Percentiles rank a stretch among this genome's conserved stretches.
phyloP scores from a whole-genome alignment of 2,329 filamentous ascomycete species.

The Leptosphaerulina australis region DNA sequence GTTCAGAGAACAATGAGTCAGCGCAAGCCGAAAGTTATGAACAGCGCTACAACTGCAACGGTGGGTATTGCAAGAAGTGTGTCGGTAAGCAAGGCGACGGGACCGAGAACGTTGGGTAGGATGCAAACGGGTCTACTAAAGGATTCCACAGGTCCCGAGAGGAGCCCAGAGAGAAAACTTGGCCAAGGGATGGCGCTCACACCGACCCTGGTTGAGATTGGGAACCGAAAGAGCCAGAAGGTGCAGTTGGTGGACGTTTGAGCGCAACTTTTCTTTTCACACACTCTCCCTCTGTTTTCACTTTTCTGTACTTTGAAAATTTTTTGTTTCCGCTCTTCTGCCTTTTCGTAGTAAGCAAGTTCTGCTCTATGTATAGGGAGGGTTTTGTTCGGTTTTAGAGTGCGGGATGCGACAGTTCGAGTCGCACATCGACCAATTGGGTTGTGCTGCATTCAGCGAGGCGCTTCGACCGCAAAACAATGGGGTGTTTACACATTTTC shows the following conservation, averaged over 20 bases:
- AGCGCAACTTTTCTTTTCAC: not conserved
- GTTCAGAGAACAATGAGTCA: constrained; percentile 21
- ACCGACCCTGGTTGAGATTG: constrained; percentile 46
- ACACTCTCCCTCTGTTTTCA: not conserved
- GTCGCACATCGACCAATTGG: too few species aligned
- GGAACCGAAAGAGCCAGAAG: constrained; percentile 44
- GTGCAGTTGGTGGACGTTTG: constrained; percentile 46
- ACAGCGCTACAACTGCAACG: constrained; percentile 26
- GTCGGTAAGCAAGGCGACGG: constrained; percentile 40
- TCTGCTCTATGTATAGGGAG: constrained; percentile 7
- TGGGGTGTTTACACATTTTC: not conserved
- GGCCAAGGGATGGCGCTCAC: constrained; percentile 39
- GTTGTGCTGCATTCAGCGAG: constrained; percentile 6
- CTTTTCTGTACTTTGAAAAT: not conserved
- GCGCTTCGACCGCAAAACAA: not conserved
- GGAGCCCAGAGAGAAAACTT: constrained; percentile 30
- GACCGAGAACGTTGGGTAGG: constrained; percentile 28
- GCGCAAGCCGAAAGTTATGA: constrained; percentile 9
- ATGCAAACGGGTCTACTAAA: constrained; percentile 12
- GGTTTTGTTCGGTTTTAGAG: not conserved
- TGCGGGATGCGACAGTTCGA: not conserved
- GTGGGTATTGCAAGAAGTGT: constrained; percentile 44
- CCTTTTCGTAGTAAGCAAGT: constrained; percentile 8
- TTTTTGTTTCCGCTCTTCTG: constrained; percentile 4
- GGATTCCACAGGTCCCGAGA: constrained; percentile 20